Evolutionary conservation across 345 rosid species (phyloP).

Genomic region (Salix exigua): DNA sequence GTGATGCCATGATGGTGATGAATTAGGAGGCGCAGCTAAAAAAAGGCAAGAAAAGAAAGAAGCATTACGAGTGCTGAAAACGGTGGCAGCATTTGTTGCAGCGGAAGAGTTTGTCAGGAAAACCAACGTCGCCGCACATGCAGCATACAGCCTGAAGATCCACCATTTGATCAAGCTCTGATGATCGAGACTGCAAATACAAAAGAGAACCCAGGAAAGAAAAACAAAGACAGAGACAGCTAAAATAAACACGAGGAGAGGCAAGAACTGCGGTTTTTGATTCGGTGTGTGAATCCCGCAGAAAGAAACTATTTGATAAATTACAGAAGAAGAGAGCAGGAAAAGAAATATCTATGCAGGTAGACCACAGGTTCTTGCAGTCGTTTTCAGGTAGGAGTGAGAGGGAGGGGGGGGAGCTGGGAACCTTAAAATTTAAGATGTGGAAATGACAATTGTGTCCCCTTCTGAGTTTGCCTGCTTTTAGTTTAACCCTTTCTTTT

Average conservation of each 20-base stretch:
- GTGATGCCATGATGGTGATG: background rate
- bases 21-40: background rate
- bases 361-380: slow-evolving; percentile 83
- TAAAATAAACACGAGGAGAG: slow-evolving; percentile 5
- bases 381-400: slow-evolving; percentile 61
- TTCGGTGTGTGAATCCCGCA: slow-evolving; percentile 35
- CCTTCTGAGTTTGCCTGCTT: background rate
- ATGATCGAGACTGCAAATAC: background rate
- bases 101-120: slow-evolving; percentile 90
- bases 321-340: background rate
- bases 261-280: slow-evolving; percentile 5
- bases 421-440: slow-evolving; percentile 48
- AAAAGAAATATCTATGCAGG: slow-evolving; percentile 28
- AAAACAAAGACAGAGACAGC: background rate
- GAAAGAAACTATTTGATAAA: background rate
- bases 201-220: background rate
- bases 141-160: slow-evolving; percentile 81
- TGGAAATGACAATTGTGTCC: slow-evolving; percentile 42
- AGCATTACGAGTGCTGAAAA: slow-evolving; percentile 77
- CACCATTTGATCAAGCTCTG: slow-evolving; percentile 44
- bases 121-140: slow-evolving; percentile 99
- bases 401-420: slow-evolving; percentile 31
- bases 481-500: background rate
- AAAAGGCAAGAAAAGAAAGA: background rate
- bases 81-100: slow-evolving; percentile 85